Percentiles rank a stretch among this genome's conserved stretches.
phyloP scores from a whole-genome alignment of 371 early-diverging fungal species.

The Mucor indicus region DNA sequence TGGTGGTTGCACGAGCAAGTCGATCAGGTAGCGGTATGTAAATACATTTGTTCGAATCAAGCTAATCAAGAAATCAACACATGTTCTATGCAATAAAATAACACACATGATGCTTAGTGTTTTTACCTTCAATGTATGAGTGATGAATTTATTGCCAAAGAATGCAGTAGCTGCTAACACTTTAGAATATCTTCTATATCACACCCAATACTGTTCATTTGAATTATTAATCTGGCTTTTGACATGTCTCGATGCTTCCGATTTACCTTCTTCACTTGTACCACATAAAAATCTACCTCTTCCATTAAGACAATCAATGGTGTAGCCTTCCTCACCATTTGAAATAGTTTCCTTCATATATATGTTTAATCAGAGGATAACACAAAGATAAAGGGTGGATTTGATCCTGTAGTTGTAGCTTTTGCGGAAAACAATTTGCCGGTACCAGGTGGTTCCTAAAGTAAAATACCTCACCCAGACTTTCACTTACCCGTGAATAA shows the following conservation, averaged over 20 bases:
- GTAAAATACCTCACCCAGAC: conserved; percentile 96
- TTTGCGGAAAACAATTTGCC: conserved; percentile 98
- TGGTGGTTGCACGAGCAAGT: conserved; percentile 85
- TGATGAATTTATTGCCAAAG: conserved; percentile 93
- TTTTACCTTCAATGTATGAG: conserved; percentile 88
- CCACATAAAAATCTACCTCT: conserved; percentile 95
- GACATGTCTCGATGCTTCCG: conserved; percentile 91
- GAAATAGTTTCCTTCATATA: conserved; percentile 94
- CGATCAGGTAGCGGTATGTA: conserved; percentile 94
- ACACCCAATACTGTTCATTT: conserved; percentile 97
- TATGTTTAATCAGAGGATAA: conserved; percentile 93
- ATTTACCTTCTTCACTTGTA: conserved; percentile 92
- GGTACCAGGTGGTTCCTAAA: conserved; percentile 99
- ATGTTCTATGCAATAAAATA: no score
- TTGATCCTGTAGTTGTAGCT: conserved; percentile 95
- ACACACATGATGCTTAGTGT: no score
- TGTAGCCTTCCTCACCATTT: conserved; percentile 87
- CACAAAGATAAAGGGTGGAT: conserved; percentile 93
- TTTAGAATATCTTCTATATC: conserved; percentile 89
- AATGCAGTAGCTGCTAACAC: conserved; percentile 94
- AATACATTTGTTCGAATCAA: conserved; percentile 94
- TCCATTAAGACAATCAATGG: conserved; percentile 98
- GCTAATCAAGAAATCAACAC: no score
- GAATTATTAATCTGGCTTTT: conserved; percentile 93
- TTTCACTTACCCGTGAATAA: conserved; percentile 91